Evolutionary conservation across 2,329 filamentous ascomycete species (phyloP), one percentile per base, ranked within the genome.

Genomic region (Aspergillus udagawae): DNA sequence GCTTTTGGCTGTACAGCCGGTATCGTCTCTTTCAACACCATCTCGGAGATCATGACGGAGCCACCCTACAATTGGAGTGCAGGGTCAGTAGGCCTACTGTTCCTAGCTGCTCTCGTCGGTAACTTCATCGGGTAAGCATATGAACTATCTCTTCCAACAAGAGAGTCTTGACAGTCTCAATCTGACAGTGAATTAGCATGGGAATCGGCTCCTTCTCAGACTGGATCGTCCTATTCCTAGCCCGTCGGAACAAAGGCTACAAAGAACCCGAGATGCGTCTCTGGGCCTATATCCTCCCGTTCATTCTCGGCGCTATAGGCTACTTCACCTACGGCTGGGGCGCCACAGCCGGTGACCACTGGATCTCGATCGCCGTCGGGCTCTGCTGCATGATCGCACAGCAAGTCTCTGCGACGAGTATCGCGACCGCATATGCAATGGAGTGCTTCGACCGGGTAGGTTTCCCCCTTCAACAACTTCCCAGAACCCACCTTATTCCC

Each of bases 391-490:
- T 77, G 70, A 76, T 76, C 50, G 72, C 74, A 6, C 73, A 77
- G 41, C 75, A 77, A 58, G 74, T 77, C 4, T 70, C 67, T 2
- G 70, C 73, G 9, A 75, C 72, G 20, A 73, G 68, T 51, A 69
- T 76, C 38, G 73, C 75, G 3, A 76, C 73, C 1, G 70, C 73
- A 1, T 77, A 77, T 63, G 73, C 73, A 2, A 76, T 77, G 73
- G 75, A 77, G 52, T 75, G 72, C 52, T 75, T 76, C 48, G 67
- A 71, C 27, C 69, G 67, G 51, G 70, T 72, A 58, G 54, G 65
- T 57, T 17, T 29, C 4, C 9, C 14, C 14, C 12, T 12, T 14
- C 4, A 32, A 32, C 4, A 5, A 14, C 12, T 14, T 32, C 29
- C 29, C 29, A 32, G n/a, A 14, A 35, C 14, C 12, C 5, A 0